Evolutionary conservation across 2,329 filamentous ascomycete species (phyloP).

Genomic region (Dissoconium aciculare): DNA sequence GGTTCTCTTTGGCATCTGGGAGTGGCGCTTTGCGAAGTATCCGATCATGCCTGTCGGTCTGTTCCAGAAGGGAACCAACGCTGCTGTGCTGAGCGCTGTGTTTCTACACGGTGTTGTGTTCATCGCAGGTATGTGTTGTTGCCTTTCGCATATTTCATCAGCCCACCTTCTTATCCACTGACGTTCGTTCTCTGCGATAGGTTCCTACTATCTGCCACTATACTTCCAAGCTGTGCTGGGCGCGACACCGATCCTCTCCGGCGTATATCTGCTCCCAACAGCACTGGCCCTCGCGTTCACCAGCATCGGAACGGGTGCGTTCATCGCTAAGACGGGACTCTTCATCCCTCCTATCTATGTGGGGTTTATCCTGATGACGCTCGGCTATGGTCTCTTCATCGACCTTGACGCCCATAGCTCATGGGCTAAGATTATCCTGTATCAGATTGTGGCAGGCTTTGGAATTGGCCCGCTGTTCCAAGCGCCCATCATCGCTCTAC

Average conservation of each 20-base stretch:
- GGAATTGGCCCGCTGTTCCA: conserved; percentile 57
- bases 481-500: conserved; percentile 51
- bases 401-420: conserved; percentile 22
- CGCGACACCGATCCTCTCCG: conserved; percentile 53
- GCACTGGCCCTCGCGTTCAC: conserved; percentile 22
- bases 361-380: conserved; percentile 25
- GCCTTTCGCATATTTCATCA: too few relatives aligned
- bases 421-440: conserved; percentile 31
- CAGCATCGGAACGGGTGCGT: conserved; percentile 23
- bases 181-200: too few relatives aligned
- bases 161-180: too few relatives aligned
- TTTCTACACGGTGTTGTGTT: conserved; percentile 66
- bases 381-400: conserved; percentile 27
- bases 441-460: conserved; percentile 48
- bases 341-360: conserved; percentile 39
- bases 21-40: conserved; percentile 58
- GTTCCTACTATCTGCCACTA: conserved; percentile 65
- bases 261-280: conserved; percentile 40
- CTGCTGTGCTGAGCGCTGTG: conserved; percentile 49
- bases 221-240: conserved; percentile 70
- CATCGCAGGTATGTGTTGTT: too few relatives aligned
- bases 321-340: conserved; percentile 32
- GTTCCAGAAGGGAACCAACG: conserved; percentile 51
- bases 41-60: conserved; percentile 64
- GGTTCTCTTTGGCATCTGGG: conserved; percentile 53